Conservation (phyloP, 768 basidiomycete species). For the Amanita thiersii region DNA sequence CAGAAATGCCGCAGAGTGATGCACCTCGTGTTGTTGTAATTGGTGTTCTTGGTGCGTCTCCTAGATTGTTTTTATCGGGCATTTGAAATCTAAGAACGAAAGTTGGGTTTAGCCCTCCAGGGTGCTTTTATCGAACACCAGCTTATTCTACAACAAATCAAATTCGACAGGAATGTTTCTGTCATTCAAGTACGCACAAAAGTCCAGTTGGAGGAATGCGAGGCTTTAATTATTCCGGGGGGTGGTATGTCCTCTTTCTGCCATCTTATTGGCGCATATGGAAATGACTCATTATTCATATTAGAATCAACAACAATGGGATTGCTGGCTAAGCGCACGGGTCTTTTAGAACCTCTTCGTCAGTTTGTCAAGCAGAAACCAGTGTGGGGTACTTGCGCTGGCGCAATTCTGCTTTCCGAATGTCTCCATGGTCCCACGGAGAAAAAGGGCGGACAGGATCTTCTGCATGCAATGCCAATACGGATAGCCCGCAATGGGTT, state of each 20-base stretch:
- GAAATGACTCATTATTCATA: background rate
- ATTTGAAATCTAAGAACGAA: constrained; percentile 4
- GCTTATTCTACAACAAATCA: constrained; percentile 51
- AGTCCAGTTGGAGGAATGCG: constrained; percentile 67
- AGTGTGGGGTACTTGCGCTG: constrained; percentile 95
- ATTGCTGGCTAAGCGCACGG: constrained; percentile 60
- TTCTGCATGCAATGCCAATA: constrained; percentile 74
- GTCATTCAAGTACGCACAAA: constrained; percentile 61
- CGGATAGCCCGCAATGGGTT: constrained; percentile 85
- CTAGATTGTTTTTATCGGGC: background rate
- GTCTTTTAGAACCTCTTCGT: constrained; percentile 73
- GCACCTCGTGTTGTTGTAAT: constrained; percentile 19
- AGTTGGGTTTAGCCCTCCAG: constrained; percentile 62
- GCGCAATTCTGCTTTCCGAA: constrained; percentile 82
- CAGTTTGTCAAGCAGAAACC: constrained; percentile 66
- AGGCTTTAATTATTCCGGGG: constrained; percentile 89
- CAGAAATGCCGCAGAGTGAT: background rate
- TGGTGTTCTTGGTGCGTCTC: constrained; percentile 43
- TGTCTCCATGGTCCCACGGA: constrained; percentile 50
- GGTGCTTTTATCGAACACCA: constrained; percentile 91
- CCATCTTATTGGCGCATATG: background rate
- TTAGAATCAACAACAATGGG: constrained; percentile 91
- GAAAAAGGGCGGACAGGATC: constrained; percentile 84
- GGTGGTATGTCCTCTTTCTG: constrained; percentile 46
- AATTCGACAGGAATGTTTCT: constrained; percentile 33